These are phyloP conservation scores for Trichoderma sp. DNA, from an alignment of 2,329 filamentous ascomycete genomes.

Conservation along the genomic window DNA sequence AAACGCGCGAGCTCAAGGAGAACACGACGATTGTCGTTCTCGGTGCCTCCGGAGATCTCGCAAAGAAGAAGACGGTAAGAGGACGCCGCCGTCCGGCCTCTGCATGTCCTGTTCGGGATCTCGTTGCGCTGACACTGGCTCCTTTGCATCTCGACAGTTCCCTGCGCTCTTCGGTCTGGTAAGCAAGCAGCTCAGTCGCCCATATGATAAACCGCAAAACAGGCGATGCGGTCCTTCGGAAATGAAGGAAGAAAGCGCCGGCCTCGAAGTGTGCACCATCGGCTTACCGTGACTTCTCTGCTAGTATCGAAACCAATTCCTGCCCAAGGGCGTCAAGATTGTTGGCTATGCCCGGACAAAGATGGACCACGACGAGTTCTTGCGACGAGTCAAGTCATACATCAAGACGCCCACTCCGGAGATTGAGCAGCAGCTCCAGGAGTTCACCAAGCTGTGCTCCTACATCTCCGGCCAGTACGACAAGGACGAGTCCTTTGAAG, in stretches of 20 bases:
- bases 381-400: slow-evolving; percentile 92
- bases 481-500: slow-evolving; percentile 89
- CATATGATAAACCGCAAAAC: not conserved
- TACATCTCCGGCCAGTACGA: slow-evolving; percentile 99
- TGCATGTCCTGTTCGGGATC: slow-evolving; percentile 22
- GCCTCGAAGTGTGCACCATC: not conserved
- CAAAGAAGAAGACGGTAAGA: slow-evolving; percentile 98
- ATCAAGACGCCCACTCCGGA: slow-evolving; percentile 99
- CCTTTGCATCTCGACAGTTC: slow-evolving; percentile 60
- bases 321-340: slow-evolving; percentile 94
- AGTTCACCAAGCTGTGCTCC: slow-evolving; percentile 84
- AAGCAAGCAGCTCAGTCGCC: slow-evolving; percentile 49
- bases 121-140: slow-evolving; percentile 24
- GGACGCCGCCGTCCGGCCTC: slow-evolving; percentile 25
- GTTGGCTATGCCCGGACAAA: slow-evolving; percentile 99
- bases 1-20: slow-evolving; percentile 93
- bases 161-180: slow-evolving; percentile 96
- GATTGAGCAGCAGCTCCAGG: slow-evolving; percentile 89
- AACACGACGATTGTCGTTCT: slow-evolving; percentile 97
- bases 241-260: not conserved
- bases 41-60: slow-evolving; percentile 94
- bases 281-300: slow-evolving; percentile 44
- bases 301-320: slow-evolving; percentile 98
- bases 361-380: slow-evolving; percentile 97
- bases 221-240: not conserved